Base-by-base conservation (phyloP, 2,329 filamentous ascomycete genomes). In the Hypoxylon sp. region DNA sequence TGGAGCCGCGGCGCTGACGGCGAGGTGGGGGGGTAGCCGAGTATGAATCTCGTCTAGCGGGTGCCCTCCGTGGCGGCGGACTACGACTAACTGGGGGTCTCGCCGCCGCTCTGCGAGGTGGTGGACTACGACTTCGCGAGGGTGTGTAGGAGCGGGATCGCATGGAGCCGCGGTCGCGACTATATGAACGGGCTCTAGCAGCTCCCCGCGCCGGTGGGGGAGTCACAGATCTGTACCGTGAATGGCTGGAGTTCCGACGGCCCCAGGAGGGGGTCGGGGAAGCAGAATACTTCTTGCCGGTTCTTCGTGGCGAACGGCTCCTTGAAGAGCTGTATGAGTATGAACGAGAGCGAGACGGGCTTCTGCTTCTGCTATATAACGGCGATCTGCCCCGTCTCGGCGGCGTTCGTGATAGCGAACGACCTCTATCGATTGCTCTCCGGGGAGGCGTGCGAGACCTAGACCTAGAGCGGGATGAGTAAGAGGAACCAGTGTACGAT, bases 401-500 rank as follows among this genome's bases (percentile, higher is more conserved):
- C 24, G 77, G 78, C 11, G 76, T 79, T 61, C 77, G 75, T 31
- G 80, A 81, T 39, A 75, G 65, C 2, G 80, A 80, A 11, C 80
- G 78, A 10, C 78, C 80, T 58, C 81, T 79, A 60, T 78, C 80
- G 17, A 79, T 71, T 17, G 75, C 74, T 47, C 77, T 78, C 35
- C 80, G 76, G 11, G 79, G 77, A 19, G 79, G 79, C 14, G 83
- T 81, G 46, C 81, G 78, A 35, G 84, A 85, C 54, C 83, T 79
- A 17, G 84, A 85, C 48, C 83, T 79, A 2, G 85, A 86, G n/a
- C 82, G 79, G 9, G 82, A 81, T 3, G 86, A 90, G 77, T 88
- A 88, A 11, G 86, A 88, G 5, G 88, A 90, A 48, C 86, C 85
- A 0, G 87, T 88, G 76, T 93, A 92, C 19, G 92, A 94, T 0